Evolutionary conservation across 352 stramenopile species (phyloP).

Genomic region (Phytophthora litchii): DNA sequence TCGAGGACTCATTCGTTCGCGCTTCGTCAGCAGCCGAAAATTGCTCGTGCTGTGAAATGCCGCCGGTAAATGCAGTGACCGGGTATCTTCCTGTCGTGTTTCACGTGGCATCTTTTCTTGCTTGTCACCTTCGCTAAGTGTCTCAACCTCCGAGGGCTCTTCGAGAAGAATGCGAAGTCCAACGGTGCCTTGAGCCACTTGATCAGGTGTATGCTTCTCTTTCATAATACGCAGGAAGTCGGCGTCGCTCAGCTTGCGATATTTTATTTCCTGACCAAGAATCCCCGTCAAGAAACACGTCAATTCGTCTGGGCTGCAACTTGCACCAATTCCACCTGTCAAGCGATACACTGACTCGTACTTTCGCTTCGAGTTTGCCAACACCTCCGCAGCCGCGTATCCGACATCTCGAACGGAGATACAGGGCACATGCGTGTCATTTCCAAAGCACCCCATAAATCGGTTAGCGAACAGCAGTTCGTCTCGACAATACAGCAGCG

Average conservation of each 20-base stretch:
- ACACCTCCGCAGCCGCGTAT: constrained; percentile 51
- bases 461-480: constrained; percentile 75
- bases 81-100: constrained; percentile 8
- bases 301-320: constrained; percentile 54
- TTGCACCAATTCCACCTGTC: constrained; percentile 38
- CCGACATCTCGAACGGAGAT: constrained; percentile 75
- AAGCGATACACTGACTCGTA: constrained; percentile 66
- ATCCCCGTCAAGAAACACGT: constrained; percentile 37
- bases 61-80: constrained; percentile 24
- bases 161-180: constrained; percentile 64
- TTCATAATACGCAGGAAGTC: constrained; percentile 51
- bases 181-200: constrained; percentile 59
- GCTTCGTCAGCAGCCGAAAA: constrained; percentile 59
- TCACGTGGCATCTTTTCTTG: constrained; percentile 11
- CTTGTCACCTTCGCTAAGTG: constrained; percentile 14
- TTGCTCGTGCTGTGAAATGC: constrained; percentile 57
- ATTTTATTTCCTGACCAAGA: constrained; percentile 57
- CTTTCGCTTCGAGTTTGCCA: constrained; percentile 51
- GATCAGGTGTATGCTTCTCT: constrained; percentile 53
- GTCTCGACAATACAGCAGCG: constrained; percentile 73
- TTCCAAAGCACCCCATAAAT: constrained; percentile 58
- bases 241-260: constrained; percentile 51
- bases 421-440: constrained; percentile 56
- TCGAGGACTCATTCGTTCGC: constrained; percentile 38
- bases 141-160: constrained; percentile 13